Percentiles rank a stretch among this genome's conserved stretches.
These are phyloP conservation scores for Cystoisospora suis DNA, from an alignment of 169 alveolate genomes.

Conservation along the genomic window DNA sequence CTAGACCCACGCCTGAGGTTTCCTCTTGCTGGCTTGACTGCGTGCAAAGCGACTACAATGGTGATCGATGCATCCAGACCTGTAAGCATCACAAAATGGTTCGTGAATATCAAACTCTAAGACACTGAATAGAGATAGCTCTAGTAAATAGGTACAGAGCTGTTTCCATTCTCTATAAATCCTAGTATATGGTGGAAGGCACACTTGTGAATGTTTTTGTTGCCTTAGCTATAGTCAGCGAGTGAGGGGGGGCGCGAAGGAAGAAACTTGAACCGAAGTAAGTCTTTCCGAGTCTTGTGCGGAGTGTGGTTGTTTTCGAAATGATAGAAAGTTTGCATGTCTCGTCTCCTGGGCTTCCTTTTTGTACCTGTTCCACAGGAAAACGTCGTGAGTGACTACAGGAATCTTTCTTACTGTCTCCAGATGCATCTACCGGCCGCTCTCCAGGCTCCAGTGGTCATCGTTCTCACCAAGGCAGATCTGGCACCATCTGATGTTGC, in stretches of 20 bases:
- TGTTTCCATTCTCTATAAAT: too few species aligned
- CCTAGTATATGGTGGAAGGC: background rate
- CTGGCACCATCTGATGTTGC: background rate
- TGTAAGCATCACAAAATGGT: background rate
- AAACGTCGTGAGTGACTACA: background rate
- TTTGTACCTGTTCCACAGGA: background rate
- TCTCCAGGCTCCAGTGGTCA: background rate
- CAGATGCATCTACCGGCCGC: background rate
- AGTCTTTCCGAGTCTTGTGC: background rate
- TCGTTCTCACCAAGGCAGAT: slow-evolving; percentile 14
- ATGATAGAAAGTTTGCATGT: too few species aligned
- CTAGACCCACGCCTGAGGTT: too few species aligned
- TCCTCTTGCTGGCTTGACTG: slow-evolving; percentile 14
- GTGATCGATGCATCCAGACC: slow-evolving; percentile 13
- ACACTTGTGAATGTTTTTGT: background rate
- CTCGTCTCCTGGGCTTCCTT: background rate
- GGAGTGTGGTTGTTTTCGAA: background rate
- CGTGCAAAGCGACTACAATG: background rate
- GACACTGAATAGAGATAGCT: too few species aligned
- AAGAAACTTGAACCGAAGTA: too few species aligned
- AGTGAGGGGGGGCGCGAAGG: too few species aligned
- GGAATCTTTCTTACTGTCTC: background rate
- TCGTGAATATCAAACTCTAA: too few species aligned
- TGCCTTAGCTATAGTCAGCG: background rate
- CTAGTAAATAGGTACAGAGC: too few species aligned